Conservation (phyloP, 2,329 filamentous ascomycete species). For the Cladophialophora bantiana region DNA sequence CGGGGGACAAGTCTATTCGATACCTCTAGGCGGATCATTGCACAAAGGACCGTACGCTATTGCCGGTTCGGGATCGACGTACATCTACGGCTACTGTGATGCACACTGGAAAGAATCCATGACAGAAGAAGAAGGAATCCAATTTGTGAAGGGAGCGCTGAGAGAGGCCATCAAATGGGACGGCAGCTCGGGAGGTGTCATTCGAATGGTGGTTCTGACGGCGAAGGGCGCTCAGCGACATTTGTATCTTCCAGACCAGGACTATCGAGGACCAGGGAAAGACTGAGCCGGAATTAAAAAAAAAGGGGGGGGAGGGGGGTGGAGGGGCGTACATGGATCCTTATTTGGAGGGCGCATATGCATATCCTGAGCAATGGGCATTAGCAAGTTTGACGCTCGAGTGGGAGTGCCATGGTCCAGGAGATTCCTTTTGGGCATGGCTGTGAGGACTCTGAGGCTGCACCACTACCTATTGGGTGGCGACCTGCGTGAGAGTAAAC, state of each 20-base stretch:
- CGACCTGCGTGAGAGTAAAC: background rate
- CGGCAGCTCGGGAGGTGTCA: conserved; percentile 96
- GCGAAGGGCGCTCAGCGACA: conserved; percentile 88
- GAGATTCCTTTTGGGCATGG: background rate
- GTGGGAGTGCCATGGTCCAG: background rate
- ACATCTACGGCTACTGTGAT: conserved; percentile 99
- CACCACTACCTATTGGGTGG: background rate
- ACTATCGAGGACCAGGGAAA: conserved; percentile 77
- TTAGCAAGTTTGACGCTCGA: conserved; percentile 3
- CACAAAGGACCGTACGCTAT: conserved; percentile 98
- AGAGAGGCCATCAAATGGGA: conserved; percentile 99
- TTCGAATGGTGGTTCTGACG: conserved; percentile 96
- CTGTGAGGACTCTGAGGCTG: background rate
- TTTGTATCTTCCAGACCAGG: conserved; percentile 91
- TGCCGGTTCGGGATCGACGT: conserved; percentile 94
- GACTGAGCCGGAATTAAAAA: conserved; percentile 41
- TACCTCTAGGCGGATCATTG: conserved; percentile 92
- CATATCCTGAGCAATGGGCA: conserved; percentile 33
- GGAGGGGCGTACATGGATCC: conserved; percentile 42
- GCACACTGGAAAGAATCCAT: conserved; percentile 94
- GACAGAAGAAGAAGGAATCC: conserved; percentile 87
- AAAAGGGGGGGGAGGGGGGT: background rate
- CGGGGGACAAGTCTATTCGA: conserved; percentile 96
- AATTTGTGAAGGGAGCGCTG: conserved; percentile 90
- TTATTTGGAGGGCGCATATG: conserved; percentile 36